Percentiles rank a stretch among this genome's conserved stretches.
phyloP scores from a whole-genome alignment of 225 moss, liverwort and hornwort genomes.

The Ulota crispa region DNA sequence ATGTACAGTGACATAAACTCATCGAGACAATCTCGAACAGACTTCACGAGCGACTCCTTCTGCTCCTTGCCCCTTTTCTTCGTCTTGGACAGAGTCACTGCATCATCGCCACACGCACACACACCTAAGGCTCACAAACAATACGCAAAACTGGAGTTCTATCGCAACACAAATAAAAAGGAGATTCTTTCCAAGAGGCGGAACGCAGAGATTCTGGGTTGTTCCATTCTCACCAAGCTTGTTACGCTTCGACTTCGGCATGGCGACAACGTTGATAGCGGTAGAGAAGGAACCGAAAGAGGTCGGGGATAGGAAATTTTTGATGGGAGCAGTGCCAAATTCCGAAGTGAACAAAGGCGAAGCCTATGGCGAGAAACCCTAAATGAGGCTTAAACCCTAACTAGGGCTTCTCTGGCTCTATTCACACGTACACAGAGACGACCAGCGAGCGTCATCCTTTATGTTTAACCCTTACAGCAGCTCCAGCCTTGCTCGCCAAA shows the following conservation, averaged over 20 bases:
- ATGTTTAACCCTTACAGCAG: too few species aligned
- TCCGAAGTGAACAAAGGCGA: background rate
- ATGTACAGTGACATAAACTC: conserved; percentile 72
- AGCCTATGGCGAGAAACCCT: conserved; percentile 25
- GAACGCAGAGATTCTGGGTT: background rate
- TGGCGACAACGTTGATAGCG: conserved; percentile 1
- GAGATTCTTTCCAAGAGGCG: background rate
- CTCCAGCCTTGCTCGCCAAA: too few species aligned
- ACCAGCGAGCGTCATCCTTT: too few species aligned
- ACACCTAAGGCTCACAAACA: background rate
- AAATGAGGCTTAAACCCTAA: conserved; percentile 36
- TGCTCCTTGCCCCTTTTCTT: conserved; percentile 88
- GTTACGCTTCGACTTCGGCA: conserved; percentile 77
- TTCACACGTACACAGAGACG: background rate
- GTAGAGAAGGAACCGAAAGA: background rate
- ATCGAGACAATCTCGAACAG: conserved; percentile 74
- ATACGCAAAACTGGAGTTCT: background rate
- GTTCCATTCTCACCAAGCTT: conserved; percentile 54
- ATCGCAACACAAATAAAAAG: background rate
- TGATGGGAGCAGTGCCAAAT: background rate
- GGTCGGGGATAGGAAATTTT: background rate
- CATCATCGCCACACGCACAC: conserved; percentile 14
- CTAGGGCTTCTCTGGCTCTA: background rate
- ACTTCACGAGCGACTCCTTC: conserved; percentile 81
- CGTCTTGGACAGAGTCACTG: conserved; percentile 95